Percentiles rank a stretch among this genome's conserved stretches.
These are phyloP conservation scores for Entrophospora sp. DNA, from an alignment of 192 early-diverging fungal genomes.

Conservation along the genomic window DNA sequence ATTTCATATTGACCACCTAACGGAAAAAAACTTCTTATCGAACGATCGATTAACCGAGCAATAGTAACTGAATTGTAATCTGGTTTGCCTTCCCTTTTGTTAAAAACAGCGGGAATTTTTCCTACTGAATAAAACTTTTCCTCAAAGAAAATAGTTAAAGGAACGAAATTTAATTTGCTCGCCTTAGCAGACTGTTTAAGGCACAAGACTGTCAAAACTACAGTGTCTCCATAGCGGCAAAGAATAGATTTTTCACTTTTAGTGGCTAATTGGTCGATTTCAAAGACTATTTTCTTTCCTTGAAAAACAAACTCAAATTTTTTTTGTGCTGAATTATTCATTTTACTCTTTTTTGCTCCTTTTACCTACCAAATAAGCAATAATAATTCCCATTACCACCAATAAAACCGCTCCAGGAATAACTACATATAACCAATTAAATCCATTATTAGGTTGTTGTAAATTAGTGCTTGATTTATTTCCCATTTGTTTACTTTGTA, in stretches of 20 bases:
- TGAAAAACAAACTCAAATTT: background rate
- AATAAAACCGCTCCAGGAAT: no score
- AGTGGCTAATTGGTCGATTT: conserved; percentile 1
- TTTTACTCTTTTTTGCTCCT: no score
- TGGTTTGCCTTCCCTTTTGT: background rate
- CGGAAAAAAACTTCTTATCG: conserved; percentile 1
- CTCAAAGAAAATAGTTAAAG: background rate
- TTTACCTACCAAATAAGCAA: no score
- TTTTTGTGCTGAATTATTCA: background rate
- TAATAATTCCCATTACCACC: no score
- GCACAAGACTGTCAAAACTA: background rate
- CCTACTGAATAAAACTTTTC: conserved; percentile 7
- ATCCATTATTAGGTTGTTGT: no score
- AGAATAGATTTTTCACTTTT: background rate
- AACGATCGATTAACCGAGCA: conserved; percentile 4
- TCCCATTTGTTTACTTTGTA: no score
- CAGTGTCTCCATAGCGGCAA: conserved; percentile 1
- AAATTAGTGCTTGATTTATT: no score
- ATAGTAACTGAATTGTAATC: background rate
- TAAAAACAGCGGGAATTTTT: background rate
- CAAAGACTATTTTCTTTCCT: background rate
- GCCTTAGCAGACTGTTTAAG: background rate
- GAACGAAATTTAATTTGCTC: background rate
- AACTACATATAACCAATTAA: no score
- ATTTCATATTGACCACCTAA: background rate